phyloP scores from a whole-genome alignment of 352 stramenopile genomes.

The Lagenidium giganteum region DNA sequence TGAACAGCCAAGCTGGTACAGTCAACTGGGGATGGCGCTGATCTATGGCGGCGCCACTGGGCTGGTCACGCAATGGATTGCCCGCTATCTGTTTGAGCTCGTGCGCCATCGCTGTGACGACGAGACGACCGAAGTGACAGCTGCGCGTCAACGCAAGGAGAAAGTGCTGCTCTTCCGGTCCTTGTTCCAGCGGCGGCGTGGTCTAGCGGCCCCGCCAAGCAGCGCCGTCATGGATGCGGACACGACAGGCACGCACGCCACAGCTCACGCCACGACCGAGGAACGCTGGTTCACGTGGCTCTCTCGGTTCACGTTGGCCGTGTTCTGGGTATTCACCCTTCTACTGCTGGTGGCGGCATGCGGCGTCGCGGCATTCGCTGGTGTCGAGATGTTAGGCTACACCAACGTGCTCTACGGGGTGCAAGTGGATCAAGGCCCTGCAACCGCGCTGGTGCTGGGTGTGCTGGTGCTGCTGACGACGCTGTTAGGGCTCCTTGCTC shows the following conservation, averaged over 20 bases:
- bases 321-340: conserved; percentile 25
- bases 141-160: conserved; percentile 64
- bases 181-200: conserved; percentile 16
- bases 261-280: conserved; percentile 51
- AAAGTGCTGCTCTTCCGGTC: conserved; percentile 63
- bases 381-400: conserved; percentile 45
- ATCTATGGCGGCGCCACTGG: conserved; percentile 52
- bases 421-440: conserved; percentile 35
- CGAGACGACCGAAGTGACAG: conserved; percentile 48
- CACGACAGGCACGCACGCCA: conserved; percentile 23
- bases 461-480: conserved; percentile 23
- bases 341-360: conserved; percentile 39
- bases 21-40: conserved; percentile 38
- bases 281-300: conserved; percentile 78
- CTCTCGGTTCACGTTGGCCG: conserved; percentile 28
- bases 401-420: conserved; percentile 50
- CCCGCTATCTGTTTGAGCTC: conserved; percentile 44
- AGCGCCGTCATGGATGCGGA: neutral
- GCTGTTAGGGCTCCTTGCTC: conserved; percentile 41
- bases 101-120: conserved; percentile 60
- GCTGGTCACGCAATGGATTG: conserved; percentile 26
- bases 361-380: conserved; percentile 46
- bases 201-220: neutral
- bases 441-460: conserved; percentile 29
- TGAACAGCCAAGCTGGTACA: conserved; percentile 34